A percentile compares a stretch with the other conserved stretches of the same genome.
Evolutionary conservation across 2,329 filamentous ascomycete species (phyloP).

Genomic region (Trichoderma endophyticum): DNA sequence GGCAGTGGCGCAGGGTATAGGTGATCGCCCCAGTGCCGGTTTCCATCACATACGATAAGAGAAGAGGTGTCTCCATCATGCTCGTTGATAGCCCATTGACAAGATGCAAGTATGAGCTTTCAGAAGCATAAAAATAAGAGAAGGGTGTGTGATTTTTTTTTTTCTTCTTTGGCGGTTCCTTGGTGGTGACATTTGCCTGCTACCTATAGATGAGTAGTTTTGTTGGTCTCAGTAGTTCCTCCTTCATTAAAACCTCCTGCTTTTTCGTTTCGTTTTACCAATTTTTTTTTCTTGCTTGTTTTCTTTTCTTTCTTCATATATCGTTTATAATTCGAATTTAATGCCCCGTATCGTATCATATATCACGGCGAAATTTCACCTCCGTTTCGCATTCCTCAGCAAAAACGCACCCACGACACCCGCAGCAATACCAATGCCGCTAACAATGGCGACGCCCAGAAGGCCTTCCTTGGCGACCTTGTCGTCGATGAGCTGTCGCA

Average conservation of each 20-base stretch:
- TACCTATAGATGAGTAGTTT: neutral
- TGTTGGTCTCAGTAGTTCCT: neutral
- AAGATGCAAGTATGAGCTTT: neutral
- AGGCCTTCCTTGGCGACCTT: constrained; percentile 93
- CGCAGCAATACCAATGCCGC: constrained; percentile 85
- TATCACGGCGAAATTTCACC: constrained; percentile 31
- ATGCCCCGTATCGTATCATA: neutral
- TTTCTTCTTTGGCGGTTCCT: neutral
- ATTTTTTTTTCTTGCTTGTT: constrained; percentile 17
- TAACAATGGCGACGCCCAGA: constrained; percentile 91
- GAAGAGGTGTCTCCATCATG: constrained; percentile 18
- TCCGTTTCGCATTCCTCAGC: constrained; percentile 68
- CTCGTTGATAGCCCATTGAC: constrained; percentile 18
- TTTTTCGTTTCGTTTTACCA: neutral
- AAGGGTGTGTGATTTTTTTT: neutral
- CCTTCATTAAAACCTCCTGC: neutral
- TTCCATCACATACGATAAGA: neutral
- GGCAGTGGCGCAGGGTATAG: neutral
- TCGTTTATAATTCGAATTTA: neutral
- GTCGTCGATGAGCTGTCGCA: constrained; percentile 87
- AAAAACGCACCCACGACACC: constrained; percentile 89
- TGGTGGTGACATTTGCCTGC: neutral
- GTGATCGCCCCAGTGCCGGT: neutral
- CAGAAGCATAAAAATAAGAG: neutral
- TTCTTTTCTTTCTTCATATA: neutral